Evolutionary conservation across 768 basidiomycete genomes (phyloP), one percentile per base, ranked within the genome.

Genomic region (Mycena belliarum): DNA sequence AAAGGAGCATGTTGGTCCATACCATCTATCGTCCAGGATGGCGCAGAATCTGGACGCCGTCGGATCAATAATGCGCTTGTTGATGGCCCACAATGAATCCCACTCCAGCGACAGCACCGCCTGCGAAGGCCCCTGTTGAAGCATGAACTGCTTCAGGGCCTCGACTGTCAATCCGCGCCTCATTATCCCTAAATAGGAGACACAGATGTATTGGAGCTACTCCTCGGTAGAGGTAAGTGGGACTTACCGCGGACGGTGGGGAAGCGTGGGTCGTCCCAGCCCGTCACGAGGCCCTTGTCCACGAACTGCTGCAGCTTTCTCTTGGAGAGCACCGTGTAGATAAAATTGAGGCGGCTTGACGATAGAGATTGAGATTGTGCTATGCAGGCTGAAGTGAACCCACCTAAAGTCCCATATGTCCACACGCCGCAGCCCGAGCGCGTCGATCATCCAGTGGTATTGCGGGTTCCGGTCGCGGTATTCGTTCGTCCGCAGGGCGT

Each of bases 401-500:
- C 35, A 89, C 89, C 92, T 95, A 75, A 93, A 98, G 71, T 98
- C 96, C 92, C 96, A 98, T 66, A 98, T 91, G 64, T 86, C 77
- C 50, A 95, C 91, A 55, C 81, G 80, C 28, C 93, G 85, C 49
- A 98, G 68, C 32, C 78, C 83, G 43, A 95, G 78, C 11, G 91
- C 87, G 32, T 91, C 82, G 46, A 94, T 82, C 92, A 98, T 94
- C 96, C 96, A 98, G 50, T 85, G 80, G 71, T 98, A 98, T 68
- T 98, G 96, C 23, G 92, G 87, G 69, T 98, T 96, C 63, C 96
- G 84, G 70, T 98, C 96, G 51, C 93, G 87, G 75, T 98, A 98
- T 73, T 98, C 96, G 77, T 93, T 98, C 11, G 96, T 98, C 65
- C 96, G 82, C 52, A 98, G 76, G 24, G 96, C 96, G 67, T 98